Conservation (phyloP, 768 basidiomycete species). For the Termitomyces sp. region DNA sequence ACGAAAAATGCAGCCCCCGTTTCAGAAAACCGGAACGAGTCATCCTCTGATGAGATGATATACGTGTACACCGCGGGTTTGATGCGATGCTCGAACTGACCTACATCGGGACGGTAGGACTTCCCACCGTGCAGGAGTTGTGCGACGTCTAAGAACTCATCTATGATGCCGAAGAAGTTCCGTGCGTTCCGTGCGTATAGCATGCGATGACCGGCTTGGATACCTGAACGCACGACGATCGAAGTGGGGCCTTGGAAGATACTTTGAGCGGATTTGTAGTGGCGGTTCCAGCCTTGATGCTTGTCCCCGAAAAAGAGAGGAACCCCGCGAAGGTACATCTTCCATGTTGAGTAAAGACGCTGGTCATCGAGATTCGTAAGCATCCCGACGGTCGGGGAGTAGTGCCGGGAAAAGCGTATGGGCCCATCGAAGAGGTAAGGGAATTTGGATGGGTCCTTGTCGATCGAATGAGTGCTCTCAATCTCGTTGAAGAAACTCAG, state of each 20-base stretch:
- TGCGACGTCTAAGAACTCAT: slow-evolving; percentile 39
- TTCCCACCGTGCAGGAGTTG: slow-evolving; percentile 44
- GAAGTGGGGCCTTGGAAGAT: slow-evolving; percentile 64
- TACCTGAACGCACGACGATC: slow-evolving; percentile 58
- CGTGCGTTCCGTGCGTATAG: slow-evolving; percentile 63
- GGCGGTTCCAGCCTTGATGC: slow-evolving; percentile 60
- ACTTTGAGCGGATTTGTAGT: slow-evolving; percentile 64
- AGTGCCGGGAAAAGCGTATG: slow-evolving; percentile 64
- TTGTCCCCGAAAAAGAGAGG: slow-evolving; percentile 52
- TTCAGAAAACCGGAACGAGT: slow-evolving; percentile 78
- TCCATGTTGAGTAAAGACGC: slow-evolving; percentile 77
- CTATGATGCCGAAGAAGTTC: slow-evolving; percentile 59
- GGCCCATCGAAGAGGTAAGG: slow-evolving; percentile 73
- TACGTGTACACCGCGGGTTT: slow-evolving; percentile 87
- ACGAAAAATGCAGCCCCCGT: slow-evolving; percentile 86
- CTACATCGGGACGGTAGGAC: slow-evolving; percentile 7
- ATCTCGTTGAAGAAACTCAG: slow-evolving; percentile 39
- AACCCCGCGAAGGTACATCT: slow-evolving; percentile 59
- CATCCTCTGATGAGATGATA: slow-evolving; percentile 69
- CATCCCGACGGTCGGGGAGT: slow-evolving; percentile 62
- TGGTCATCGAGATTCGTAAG: slow-evolving; percentile 56
- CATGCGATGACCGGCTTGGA: slow-evolving; percentile 68
- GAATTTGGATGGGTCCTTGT: slow-evolving; percentile 28
- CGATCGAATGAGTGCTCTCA: slow-evolving; percentile 40
- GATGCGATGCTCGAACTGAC: slow-evolving; percentile 37